A percentile compares a stretch with the other conserved stretches of the same genome.
phyloP scores from a whole-genome alignment of 2,329 filamentous ascomycete species.

The Pestalotiopsis sp. region DNA sequence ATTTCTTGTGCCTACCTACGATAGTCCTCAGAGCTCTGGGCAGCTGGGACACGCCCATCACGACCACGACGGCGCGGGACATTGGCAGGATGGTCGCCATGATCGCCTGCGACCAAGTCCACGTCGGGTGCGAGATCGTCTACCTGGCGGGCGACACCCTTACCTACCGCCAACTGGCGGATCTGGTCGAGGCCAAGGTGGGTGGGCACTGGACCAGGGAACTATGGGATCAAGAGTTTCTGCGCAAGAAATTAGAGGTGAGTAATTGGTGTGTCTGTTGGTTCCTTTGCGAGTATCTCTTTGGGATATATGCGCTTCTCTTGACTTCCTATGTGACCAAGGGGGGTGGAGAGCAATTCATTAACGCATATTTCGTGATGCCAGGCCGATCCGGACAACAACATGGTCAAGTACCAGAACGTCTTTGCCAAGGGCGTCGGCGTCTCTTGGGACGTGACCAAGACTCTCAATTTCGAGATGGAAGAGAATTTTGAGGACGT shows the following conservation, averaged over 20 bases:
- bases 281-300: background rate
- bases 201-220: constrained; percentile 42
- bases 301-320: no score
- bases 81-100: constrained; percentile 64
- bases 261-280: background rate
- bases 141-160: constrained; percentile 58
- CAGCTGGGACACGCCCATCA: constrained; percentile 21
- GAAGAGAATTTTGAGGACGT: constrained; percentile 41
- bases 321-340: no score
- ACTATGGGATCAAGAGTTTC: constrained; percentile 42
- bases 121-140: constrained; percentile 39
- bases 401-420: constrained; percentile 53
- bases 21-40: constrained; percentile 56
- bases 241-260: constrained; percentile 39
- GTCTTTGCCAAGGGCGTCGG: constrained; percentile 55
- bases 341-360: no score
- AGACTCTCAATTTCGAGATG: constrained; percentile 47
- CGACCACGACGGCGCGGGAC: constrained; percentile 47
- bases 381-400: constrained; percentile 41
- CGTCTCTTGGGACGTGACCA: constrained; percentile 50
- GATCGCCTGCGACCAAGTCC: constrained; percentile 45
- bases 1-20: background rate
- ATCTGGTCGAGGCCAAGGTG: constrained; percentile 45
- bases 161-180: constrained; percentile 48
- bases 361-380: background rate